Conservation (phyloP, 2,329 filamentous ascomycete genomes). For the Hymenotorrendiella dingleyae region DNA sequence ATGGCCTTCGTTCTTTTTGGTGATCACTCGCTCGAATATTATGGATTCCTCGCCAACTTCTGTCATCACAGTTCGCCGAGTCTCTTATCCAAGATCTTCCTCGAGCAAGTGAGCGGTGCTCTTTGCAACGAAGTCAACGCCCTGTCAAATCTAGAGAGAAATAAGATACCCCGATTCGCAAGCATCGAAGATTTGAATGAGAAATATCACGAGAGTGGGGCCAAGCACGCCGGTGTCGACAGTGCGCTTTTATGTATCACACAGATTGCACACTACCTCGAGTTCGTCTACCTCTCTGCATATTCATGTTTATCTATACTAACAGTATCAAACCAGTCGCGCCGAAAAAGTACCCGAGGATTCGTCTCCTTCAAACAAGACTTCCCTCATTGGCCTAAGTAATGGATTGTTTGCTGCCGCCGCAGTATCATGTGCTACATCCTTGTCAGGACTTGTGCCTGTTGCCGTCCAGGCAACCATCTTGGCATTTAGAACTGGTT, state of each 20-base stretch:
- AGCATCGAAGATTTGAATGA: constrained; percentile 60
- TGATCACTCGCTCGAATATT: constrained; percentile 65
- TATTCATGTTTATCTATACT: not conserved
- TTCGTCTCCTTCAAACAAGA: constrained; percentile 44
- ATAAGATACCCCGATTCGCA: constrained; percentile 55
- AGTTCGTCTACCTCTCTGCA: constrained; percentile 40
- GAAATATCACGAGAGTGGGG: constrained; percentile 50
- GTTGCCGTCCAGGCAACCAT: constrained; percentile 59
- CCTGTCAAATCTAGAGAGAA: constrained; percentile 50
- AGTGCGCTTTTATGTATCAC: constrained; percentile 58
- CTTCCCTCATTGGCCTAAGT: constrained; percentile 58
- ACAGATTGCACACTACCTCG: constrained; percentile 64
- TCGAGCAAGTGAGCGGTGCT: constrained; percentile 51
- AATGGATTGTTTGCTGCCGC: constrained; percentile 65
- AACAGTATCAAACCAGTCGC: constrained; percentile 32
- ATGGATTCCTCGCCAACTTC: constrained; percentile 53
- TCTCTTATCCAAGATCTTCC: constrained; percentile 53
- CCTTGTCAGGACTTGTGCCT: constrained; percentile 54
- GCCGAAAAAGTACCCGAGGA: constrained; percentile 50
- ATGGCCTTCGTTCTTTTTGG: constrained; percentile 59
- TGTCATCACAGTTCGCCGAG: constrained; percentile 41
- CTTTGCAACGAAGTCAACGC: constrained; percentile 54
- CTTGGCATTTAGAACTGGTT: constrained; percentile 60
- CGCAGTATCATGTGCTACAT: constrained; percentile 58
- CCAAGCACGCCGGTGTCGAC: constrained; percentile 57